A percentile compares a stretch with the other conserved stretches of the same genome.
Evolutionary conservation across 2,329 filamentous ascomycete species (phyloP).

Genomic region (Macrophomina phaseolina): DNA sequence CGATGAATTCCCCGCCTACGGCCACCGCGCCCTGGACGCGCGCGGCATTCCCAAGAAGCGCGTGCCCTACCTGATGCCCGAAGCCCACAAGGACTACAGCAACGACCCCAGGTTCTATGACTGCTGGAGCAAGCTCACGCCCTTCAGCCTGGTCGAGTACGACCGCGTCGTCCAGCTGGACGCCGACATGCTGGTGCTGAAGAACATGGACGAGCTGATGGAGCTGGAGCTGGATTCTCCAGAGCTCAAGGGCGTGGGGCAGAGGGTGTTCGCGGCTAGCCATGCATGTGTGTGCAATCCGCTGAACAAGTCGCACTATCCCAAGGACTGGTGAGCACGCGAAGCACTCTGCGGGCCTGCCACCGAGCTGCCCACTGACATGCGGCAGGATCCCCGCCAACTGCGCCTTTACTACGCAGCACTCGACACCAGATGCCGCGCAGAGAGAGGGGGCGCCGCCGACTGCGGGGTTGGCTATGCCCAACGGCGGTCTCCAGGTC

Average conservation of each 20-base stretch:
- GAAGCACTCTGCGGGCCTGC: background rate
- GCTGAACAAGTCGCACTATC: conserved; percentile 78
- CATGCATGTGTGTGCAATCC: conserved; percentile 91
- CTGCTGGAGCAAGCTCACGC: conserved; percentile 85
- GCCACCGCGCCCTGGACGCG: conserved; percentile 70
- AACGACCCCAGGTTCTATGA: conserved; percentile 86
- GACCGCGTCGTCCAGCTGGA: conserved; percentile 82
- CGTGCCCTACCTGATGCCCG: conserved; percentile 75
- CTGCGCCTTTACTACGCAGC: conserved; percentile 67
- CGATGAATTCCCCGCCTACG: conserved; percentile 71
- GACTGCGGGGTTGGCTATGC: conserved; percentile 60
- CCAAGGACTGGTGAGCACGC: conserved; percentile 65
- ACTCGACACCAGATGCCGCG: conserved; percentile 55
- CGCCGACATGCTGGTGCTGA: conserved; percentile 82
- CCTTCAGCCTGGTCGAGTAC: conserved; percentile 79
- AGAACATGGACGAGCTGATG: conserved; percentile 94
- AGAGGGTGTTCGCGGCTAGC: conserved; percentile 77
- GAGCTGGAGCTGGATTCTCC: conserved; percentile 72
- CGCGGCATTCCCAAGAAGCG: conserved; percentile 73
- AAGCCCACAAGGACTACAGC: conserved; percentile 68
- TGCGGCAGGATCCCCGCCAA: conserved; percentile 58
- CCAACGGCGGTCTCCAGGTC: conserved; percentile 66
- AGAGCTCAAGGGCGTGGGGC: conserved; percentile 57
- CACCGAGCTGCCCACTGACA: conserved; percentile 9
- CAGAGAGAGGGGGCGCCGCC: conserved; percentile 58